Percentiles rank a stretch among this genome's conserved stretches.
phyloP scores from a whole-genome alignment of 306 rosid genomes.

The Crataegus laevigata region DNA sequence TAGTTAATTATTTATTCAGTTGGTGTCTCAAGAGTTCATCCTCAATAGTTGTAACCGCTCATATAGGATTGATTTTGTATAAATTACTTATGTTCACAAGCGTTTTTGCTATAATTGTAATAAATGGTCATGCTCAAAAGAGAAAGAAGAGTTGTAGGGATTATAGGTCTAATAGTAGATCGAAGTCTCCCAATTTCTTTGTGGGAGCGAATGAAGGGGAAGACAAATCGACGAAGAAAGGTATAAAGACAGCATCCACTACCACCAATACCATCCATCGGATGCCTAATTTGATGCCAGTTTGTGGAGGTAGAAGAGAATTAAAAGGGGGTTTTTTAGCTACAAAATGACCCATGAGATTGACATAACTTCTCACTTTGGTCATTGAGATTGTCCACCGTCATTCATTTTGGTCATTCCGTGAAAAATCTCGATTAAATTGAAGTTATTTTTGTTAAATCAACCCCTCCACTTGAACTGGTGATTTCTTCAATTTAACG shows the following conservation, averaged over 20 bases:
- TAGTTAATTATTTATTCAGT: too few relatives aligned
- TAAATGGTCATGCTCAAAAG: neutral
- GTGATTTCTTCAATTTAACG: too few relatives aligned
- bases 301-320: constrained; percentile 8
- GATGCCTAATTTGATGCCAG: constrained; percentile 39
- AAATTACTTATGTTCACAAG: too few relatives aligned
- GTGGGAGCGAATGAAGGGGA: constrained; percentile 18
- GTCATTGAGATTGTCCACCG: fast-evolving
- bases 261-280: constrained; percentile 12
- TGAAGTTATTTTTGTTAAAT: too few relatives aligned
- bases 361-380: too few relatives aligned
- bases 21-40: too few relatives aligned
- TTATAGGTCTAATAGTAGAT: neutral
- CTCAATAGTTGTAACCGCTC: too few relatives aligned
- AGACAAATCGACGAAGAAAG: constrained; percentile 39
- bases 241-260: constrained; percentile 63
- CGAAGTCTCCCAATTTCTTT: neutral
- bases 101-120: too few relatives aligned
- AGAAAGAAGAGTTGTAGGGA: neutral
- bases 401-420: too few relatives aligned
- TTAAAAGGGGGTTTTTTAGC: neutral
- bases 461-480: too few relatives aligned
- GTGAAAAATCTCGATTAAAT: too few relatives aligned
- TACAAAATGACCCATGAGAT: fast-evolving
- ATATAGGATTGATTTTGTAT: too few relatives aligned